Evolutionary conservation across 2,329 filamentous ascomycete genomes (phyloP).

Genomic region (Alternaria angustiovoidea): DNA sequence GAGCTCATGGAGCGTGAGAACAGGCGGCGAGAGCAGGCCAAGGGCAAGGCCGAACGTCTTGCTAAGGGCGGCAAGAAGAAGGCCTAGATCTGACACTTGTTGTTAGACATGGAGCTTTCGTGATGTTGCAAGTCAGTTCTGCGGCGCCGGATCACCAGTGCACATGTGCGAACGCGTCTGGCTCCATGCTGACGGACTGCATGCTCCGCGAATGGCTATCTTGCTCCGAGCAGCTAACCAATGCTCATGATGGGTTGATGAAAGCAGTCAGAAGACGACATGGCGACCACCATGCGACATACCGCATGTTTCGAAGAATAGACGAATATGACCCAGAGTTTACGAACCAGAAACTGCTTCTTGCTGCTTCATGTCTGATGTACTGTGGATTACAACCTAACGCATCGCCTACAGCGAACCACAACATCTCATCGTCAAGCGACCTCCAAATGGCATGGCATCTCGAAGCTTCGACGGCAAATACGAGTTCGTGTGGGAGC

Average conservation of each 20-base stretch:
- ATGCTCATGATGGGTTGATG: slow-evolving; percentile 17
- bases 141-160: not conserved
- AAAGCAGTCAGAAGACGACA: slow-evolving; percentile 14
- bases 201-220: slow-evolving; percentile 32
- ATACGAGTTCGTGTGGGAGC: slow-evolving; percentile 14
- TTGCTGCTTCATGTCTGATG: not conserved
- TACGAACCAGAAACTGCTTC: slow-evolving; percentile 3
- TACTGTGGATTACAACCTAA: not conserved
- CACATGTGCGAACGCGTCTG: slow-evolving; percentile 22
- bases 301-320: slow-evolving; percentile 12
- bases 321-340: slow-evolving; percentile 12
- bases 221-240: slow-evolving; percentile 2
- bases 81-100: slow-evolving; percentile 4
- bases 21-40: slow-evolving; percentile 58
- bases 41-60: slow-evolving; percentile 57
- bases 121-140: not conserved
- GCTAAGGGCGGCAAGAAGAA: slow-evolving; percentile 52
- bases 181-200: slow-evolving; percentile 30
- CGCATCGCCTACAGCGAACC: not conserved
- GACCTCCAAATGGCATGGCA: not conserved
- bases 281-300: not conserved
- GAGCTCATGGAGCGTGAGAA: slow-evolving; percentile 58
- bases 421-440: not conserved
- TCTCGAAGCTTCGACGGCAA: slow-evolving; percentile 12
- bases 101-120: not conserved